A percentile compares a stretch with the other conserved stretches of the same genome.
Evolutionary conservation across 768 basidiomycete species (phyloP).

Genomic region (Hirschioporus abietinus): DNA sequence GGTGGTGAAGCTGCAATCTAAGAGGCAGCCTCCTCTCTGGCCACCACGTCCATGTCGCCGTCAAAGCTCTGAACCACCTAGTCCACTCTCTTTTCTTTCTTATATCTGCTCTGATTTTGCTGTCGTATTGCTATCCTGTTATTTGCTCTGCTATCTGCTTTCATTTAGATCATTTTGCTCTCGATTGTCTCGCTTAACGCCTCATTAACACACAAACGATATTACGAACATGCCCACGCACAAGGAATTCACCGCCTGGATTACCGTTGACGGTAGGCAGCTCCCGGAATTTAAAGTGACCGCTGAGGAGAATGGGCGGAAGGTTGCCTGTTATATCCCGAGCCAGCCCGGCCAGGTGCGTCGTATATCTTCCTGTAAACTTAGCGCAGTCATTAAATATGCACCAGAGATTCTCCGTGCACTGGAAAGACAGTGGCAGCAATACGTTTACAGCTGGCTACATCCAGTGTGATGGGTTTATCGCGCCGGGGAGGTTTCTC

Average conservation of each 20-base stretch:
- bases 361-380: not conserved
- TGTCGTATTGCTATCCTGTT: not conserved
- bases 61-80: not conserved
- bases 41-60: not conserved
- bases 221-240: constrained; percentile 35
- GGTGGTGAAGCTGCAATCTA: not conserved
- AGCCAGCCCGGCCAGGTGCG: constrained; percentile 53
- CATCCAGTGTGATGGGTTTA: constrained; percentile 59
- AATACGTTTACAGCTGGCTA: constrained; percentile 50
- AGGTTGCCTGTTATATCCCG: constrained; percentile 65
- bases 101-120: not conserved
- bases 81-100: not conserved
- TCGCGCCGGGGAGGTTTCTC: constrained; percentile 59
- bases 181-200: not conserved
- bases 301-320: constrained; percentile 36
- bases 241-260: constrained; percentile 67
- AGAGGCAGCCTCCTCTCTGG: not conserved
- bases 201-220: not conserved
- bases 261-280: constrained; percentile 42
- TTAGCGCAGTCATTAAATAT: not conserved
- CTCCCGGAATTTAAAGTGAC: constrained; percentile 54
- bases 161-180: not conserved
- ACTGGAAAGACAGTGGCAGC: constrained; percentile 61
- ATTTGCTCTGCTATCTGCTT: not conserved
- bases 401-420: constrained; percentile 49